These are phyloP conservation scores for Macrophomina phaseolina DNA, from an alignment of 2,329 filamentous ascomycete species.

Conservation along the genomic window DNA sequence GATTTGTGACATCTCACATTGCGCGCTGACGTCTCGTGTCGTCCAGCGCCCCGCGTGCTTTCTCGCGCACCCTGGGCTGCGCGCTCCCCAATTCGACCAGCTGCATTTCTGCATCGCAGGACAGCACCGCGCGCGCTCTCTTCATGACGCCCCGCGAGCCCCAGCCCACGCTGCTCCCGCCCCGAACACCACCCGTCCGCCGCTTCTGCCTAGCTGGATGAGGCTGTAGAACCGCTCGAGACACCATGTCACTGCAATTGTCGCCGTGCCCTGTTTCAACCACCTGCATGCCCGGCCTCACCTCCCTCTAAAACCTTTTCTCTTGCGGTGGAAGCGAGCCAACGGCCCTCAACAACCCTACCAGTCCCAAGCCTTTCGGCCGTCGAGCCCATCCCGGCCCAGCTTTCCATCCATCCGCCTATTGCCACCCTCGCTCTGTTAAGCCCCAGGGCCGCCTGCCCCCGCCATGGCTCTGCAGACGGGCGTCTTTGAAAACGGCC, in stretches of 20 bases:
- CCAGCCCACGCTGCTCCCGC: neutral
- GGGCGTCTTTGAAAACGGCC: slow-evolving; percentile 38
- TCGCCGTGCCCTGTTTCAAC: slow-evolving; percentile 19
- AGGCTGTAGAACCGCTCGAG: slow-evolving; percentile 11
- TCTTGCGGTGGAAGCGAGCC: neutral
- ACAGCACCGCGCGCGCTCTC: slow-evolving; percentile 15
- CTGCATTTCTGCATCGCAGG: slow-evolving; percentile 24
- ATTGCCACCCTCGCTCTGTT: slow-evolving; percentile 1
- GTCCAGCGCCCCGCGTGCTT: slow-evolving; percentile 14
- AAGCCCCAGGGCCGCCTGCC: neutral
- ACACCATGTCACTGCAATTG: slow-evolving; percentile 28
- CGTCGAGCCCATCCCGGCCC: neutral
- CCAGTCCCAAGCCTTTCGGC: neutral
- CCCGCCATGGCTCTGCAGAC: slow-evolving; percentile 32
- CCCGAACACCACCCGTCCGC: slow-evolving; percentile 1
- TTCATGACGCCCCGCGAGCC: slow-evolving; percentile 18
- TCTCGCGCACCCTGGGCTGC: slow-evolving; percentile 4
- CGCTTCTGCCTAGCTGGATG: slow-evolving; percentile 7
- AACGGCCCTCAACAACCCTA: neutral
- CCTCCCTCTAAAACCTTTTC: neutral
- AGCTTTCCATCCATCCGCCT: neutral
- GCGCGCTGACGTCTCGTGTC: slow-evolving; percentile 10
- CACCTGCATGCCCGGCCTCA: slow-evolving; percentile 14
- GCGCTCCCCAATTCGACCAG: slow-evolving; percentile 12
- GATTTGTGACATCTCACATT: slow-evolving; percentile 21